Percentiles rank a stretch among this genome's conserved stretches.
These are phyloP conservation scores for Osmanthus fragrans DNA, from an alignment of 257 asterid species.

Conservation along the genomic window DNA sequence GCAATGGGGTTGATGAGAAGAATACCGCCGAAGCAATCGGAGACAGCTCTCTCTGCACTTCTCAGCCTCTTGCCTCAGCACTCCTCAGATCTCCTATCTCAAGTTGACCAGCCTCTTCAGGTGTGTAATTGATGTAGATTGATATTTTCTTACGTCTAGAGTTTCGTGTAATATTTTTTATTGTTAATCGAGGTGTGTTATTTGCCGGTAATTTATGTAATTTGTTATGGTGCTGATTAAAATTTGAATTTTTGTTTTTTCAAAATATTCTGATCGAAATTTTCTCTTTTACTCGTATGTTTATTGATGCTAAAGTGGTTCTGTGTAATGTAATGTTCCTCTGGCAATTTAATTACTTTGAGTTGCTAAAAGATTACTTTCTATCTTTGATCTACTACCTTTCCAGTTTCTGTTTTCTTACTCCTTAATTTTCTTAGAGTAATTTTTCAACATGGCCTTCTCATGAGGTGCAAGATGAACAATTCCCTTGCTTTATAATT, in stretches of 20 bases:
- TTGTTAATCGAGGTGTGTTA: not conserved
- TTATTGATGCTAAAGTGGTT: not conserved
- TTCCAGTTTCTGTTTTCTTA: not conserved
- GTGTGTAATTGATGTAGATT: conserved; percentile 29
- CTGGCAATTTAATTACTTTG: not conserved
- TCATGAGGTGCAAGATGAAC: not conserved
- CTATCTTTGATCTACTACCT: not conserved
- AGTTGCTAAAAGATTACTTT: not conserved
- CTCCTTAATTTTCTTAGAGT: not conserved
- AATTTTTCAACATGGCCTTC: not conserved
- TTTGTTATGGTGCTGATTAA: not conserved
- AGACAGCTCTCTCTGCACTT: conserved; percentile 80
- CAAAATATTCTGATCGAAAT: not conserved
- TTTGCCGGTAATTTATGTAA: not conserved
- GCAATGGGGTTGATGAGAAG: conserved; percentile 99
- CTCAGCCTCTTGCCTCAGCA: conserved; percentile 88
- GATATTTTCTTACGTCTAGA: not conserved
- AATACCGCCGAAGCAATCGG: conserved; percentile 87
- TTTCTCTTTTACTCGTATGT: not conserved
- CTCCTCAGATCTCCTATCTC: conserved; percentile 97
- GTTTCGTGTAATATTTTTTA: not conserved
- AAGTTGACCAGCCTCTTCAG: conserved; percentile 98
- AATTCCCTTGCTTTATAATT: not conserved
- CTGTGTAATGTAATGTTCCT: not conserved
- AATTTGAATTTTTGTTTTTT: not conserved